Evolutionary conservation across 345 rosid species (phyloP), one percentile per base, ranked within the genome.

Genomic region (Streptanthus diversifolius): DNA sequence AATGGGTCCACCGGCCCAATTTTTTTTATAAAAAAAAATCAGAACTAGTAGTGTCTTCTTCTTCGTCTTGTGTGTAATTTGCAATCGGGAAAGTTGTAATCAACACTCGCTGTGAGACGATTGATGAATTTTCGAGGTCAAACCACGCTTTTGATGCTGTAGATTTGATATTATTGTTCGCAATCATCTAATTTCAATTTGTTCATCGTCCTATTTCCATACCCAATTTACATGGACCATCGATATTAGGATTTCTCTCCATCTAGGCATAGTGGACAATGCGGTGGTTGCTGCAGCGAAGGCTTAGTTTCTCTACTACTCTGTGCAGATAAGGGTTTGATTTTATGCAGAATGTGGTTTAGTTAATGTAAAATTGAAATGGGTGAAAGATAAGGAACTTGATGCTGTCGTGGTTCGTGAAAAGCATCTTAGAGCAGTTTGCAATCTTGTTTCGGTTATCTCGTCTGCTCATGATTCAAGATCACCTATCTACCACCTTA

Each of bases 281-380:
- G 72, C 73, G 32, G 14, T 66, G 86, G 74, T 71, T 77, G 27
- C 60, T 80, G 22, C 44, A 69, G 8, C 25, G 56, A 8, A 60
- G 70, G 54, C 48, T 44, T 53, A 57, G 48, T 63, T 48, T 44
- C 39, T 70, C 70, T 56, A 52, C 48, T 10, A 59, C 66, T 54
- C 76, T 82, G 5, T 45, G 70, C 52, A 83, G 68, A 39, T 30
- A 22, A 64, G 82, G 86, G 25, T 83, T 59, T 70, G 68, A 52
- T 68, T 78, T 81, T 78, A 84, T 81, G 63, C 96, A 90, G 74
- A 81, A 56, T 74, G 66, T 69, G 54, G 83, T 67, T 54, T 90
- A 30, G 96, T 92, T 48, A 92, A 92, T 53, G 85, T 92, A 0
- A 92, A 90, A 74, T 69, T 92, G 52, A 90, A 90, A 82, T 90